phyloP scores from a whole-genome alignment of 1,284 basidiomycete genomes.

The Melampsora americana region DNA sequence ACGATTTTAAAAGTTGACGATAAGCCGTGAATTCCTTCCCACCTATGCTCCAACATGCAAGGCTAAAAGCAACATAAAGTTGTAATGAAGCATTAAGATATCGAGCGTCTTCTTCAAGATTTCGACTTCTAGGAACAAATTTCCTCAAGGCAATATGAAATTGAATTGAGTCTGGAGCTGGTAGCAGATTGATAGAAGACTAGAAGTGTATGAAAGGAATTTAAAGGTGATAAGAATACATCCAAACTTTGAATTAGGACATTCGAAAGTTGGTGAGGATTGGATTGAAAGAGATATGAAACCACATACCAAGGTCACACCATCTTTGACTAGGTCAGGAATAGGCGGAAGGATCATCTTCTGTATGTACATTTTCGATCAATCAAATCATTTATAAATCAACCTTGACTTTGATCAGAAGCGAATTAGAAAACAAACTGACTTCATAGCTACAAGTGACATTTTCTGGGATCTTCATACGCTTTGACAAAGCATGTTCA shows the following conservation, averaged over 20 bases:
- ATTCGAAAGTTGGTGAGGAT: not conserved
- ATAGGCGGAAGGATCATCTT: not conserved
- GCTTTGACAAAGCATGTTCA: not conserved
- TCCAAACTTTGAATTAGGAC: not conserved
- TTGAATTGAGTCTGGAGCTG: not conserved
- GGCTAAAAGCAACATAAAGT: not conserved
- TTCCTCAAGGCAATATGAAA: not conserved
- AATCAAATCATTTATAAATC: not conserved
- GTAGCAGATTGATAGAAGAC: not conserved
- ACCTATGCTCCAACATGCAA: not conserved
- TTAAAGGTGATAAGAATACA: not conserved
- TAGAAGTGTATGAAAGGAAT: not conserved
- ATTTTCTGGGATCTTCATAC: not conserved
- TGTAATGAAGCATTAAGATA: not conserved
- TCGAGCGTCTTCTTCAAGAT: not conserved
- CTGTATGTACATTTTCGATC: not conserved
- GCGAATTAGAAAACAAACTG: not conserved
- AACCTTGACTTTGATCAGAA: not conserved
- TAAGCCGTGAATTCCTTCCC: not conserved
- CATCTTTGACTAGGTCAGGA: not conserved
- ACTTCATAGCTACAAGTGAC: not conserved
- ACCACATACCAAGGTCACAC: not conserved
- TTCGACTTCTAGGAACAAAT: not conserved
- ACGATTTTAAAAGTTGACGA: not conserved
- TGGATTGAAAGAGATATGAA: not conserved